Conservation (phyloP, 2,329 filamentous ascomycete species). For the Dactylella cylindrospora region DNA sequence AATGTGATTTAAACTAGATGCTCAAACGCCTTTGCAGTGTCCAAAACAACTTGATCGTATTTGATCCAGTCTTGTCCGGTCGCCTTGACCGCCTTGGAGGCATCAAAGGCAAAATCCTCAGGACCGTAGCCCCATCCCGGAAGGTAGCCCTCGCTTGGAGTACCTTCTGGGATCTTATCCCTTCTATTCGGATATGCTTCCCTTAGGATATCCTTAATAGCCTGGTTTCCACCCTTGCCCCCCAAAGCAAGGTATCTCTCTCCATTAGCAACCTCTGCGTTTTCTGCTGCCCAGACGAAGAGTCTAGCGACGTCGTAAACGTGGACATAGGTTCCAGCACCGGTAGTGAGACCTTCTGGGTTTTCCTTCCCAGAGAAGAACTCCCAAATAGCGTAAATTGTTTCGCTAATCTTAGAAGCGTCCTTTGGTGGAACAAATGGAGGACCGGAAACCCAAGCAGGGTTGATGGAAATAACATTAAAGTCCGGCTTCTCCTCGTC, state of each 20-base stretch:
- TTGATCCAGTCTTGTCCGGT: conserved; percentile 49
- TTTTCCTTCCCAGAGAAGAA: conserved; percentile 51
- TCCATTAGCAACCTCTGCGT: conserved; percentile 52
- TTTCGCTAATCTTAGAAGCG: conserved; percentile 50
- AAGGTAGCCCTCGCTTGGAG: conserved; percentile 53
- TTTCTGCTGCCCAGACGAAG: conserved; percentile 52
- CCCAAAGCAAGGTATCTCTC: conserved; percentile 54
- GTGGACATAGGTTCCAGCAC: conserved; percentile 52
- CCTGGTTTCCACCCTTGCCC: conserved; percentile 51
- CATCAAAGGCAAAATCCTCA: conserved; percentile 46
- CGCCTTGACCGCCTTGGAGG: conserved; percentile 48
- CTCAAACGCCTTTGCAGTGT: conserved; percentile 52
- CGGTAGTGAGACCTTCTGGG: conserved; percentile 47
- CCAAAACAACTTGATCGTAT: conserved; percentile 48
- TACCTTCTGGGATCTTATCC: conserved; percentile 52
- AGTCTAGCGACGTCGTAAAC: conserved; percentile 55
- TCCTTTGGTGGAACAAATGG: conserved; percentile 51
- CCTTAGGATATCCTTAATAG: conserved; percentile 54
- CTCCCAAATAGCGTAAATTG: conserved; percentile 50
- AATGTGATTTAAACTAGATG: conserved; percentile 15
- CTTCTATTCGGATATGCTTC: conserved; percentile 51
- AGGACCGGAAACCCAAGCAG: conserved; percentile 54
- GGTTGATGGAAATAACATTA: conserved; percentile 53
- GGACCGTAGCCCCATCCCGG: conserved; percentile 36
- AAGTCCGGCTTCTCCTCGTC: conserved; percentile 53